These are phyloP conservation scores for Madurella fahalii DNA, from an alignment of 2,329 filamentous ascomycete genomes.

Conservation along the genomic window DNA sequence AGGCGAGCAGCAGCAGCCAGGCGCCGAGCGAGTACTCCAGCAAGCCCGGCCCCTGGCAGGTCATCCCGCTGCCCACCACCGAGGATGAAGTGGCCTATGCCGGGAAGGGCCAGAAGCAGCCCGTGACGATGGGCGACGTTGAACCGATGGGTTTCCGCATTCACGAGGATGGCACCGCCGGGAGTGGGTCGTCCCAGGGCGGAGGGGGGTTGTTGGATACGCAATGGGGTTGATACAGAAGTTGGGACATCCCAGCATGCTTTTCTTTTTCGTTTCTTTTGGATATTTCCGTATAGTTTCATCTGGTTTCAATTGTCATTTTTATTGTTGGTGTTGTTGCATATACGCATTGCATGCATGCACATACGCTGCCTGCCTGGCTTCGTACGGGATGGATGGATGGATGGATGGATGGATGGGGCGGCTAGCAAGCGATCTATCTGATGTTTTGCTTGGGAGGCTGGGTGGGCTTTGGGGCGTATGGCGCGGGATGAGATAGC, in stretches of 20 bases:
- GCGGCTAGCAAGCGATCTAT: neutral
- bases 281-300: too few species aligned
- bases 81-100: neutral
- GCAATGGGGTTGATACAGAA: slow-evolving; percentile 10
- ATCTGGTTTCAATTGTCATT: neutral
- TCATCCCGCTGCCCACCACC: slow-evolving; percentile 17
- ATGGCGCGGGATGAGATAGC: neutral
- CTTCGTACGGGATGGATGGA: neutral
- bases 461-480: neutral
- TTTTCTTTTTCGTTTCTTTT: neutral
- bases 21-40: slow-evolving; percentile 55
- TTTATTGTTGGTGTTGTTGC: neutral
- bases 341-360: neutral
- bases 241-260: too few species aligned
- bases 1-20: slow-evolving; percentile 37
- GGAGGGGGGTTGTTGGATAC: slow-evolving; percentile 6
- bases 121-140: neutral
- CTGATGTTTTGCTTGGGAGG: neutral
- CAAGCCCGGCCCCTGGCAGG: slow-evolving; percentile 42
- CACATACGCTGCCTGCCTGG: too few species aligned
- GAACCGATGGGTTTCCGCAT: slow-evolving; percentile 22
- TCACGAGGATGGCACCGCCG: slow-evolving; percentile 24
- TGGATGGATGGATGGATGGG: neutral
- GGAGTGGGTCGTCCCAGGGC: neutral
- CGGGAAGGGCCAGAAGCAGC: neutral